Evolutionary conservation across 805 yeast species (phyloP).

Genomic region (Schizosaccharomyces osmophilus): DNA sequence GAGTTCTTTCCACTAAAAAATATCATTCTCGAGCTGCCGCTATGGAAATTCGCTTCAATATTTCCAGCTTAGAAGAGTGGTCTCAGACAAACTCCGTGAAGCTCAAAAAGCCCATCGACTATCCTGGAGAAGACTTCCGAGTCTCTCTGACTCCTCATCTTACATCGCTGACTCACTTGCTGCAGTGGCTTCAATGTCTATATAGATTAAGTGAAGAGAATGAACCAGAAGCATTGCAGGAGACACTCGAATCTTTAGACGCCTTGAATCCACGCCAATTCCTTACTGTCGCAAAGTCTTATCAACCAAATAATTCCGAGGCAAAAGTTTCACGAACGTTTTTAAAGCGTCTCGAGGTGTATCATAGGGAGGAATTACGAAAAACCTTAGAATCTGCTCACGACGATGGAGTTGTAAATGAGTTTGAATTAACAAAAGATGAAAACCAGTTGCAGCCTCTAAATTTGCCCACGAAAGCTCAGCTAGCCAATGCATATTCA

Average conservation of each 20-base stretch:
- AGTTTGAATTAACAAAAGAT: not conserved
- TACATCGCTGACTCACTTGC: constrained; percentile 47
- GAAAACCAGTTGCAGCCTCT: not conserved
- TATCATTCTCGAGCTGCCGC: constrained; percentile 64
- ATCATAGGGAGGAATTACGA: not conserved
- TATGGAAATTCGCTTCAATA: constrained; percentile 64
- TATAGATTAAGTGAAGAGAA: constrained; percentile 35
- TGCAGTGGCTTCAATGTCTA: constrained; percentile 80
- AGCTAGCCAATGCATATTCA: not conserved
- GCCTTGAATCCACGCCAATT: constrained; percentile 47
- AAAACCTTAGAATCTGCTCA: not conserved
- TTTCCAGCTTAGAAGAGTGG: constrained; percentile 86
- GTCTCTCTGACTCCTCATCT: constrained; percentile 20
- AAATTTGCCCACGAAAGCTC: not conserved
- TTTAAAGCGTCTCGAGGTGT: not conserved
- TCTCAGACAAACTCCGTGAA: constrained; percentile 31
- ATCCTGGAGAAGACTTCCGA: not conserved
- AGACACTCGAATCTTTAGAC: constrained; percentile 31
- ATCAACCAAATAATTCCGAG: constrained; percentile 69
- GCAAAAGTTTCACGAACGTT: constrained; percentile 32
- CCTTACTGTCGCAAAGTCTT: constrained; percentile 42
- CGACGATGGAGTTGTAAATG: not conserved
- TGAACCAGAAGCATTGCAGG: constrained; percentile 14
- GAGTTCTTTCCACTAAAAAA: constrained; percentile 38
- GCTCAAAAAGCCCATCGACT: not conserved